Base-by-base conservation (phyloP, 164 flowering plant genomes). In the Aristolochia fimbriata region DNA sequence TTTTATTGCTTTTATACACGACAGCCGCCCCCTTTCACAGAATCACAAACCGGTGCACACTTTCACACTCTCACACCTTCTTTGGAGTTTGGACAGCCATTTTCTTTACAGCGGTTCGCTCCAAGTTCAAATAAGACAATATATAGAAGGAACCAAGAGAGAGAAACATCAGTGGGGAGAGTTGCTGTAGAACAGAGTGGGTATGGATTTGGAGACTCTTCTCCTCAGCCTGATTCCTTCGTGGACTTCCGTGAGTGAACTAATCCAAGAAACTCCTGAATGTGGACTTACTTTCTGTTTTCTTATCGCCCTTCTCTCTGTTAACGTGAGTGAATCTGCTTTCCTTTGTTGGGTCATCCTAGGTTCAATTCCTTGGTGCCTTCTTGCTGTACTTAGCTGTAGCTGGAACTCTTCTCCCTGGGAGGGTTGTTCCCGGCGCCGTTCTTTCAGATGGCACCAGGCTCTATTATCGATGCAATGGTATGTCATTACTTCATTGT, bases 391-490 rank as follows among this genome's bases (percentile, higher is more conserved):
- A 86, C 69, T 70, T 93, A 70, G 94, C 76, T 0, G 46, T 83
- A 16, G 78, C 69, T 68, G 95, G 91, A 68, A 77, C 91, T 53
- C 47, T 84, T 51, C 61, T 88, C 3, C 96, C 95, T 15, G 97
- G 95, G 0, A 93, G 78, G 76, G 54, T 81, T 47, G 74, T 88
- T 65, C 84, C 84, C 1, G 97, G 99, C 14, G 96, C 67, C 4
- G 59, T 63, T 20, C 70, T 90, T 15, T 51, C 80, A 0, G 97
- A 93, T 60, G 88, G 88, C 30, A 68, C 86, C 55, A 81, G 92
- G n/a, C 83, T 87, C 47, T 68, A 74, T 53, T 93, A 93, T 68
- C 81, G 87, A 21, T 88, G 97, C 85, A 93, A 93, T 66, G 99
- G 97, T 84, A 13, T 43, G 59, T 0, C 20, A 49, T 17, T 8